Evolutionary conservation across 768 basidiomycete species (phyloP).

Genomic region (Albatrellus ellisii): DNA sequence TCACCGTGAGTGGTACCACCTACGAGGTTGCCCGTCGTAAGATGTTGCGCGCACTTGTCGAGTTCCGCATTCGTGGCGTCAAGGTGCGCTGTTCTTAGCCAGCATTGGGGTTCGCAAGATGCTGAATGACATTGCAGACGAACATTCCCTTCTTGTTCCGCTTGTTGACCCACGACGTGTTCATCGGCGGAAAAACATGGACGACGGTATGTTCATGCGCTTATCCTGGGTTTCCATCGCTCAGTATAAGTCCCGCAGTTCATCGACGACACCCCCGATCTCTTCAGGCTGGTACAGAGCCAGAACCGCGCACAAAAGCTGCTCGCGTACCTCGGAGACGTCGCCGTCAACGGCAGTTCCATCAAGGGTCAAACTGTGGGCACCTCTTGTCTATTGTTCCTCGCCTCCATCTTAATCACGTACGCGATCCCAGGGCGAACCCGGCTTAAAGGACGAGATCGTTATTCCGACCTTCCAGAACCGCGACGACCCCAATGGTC

Average conservation of each 20-base stretch:
- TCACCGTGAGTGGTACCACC: slow-evolving; percentile 89
- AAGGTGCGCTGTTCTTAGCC: slow-evolving; percentile 41
- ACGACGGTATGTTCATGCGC: slow-evolving; percentile 57
- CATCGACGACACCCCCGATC: slow-evolving; percentile 98
- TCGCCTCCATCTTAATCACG: neutral
- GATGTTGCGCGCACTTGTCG: slow-evolving; percentile 98
- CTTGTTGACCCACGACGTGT: slow-evolving; percentile 90
- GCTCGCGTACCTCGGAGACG: slow-evolving; percentile 91
- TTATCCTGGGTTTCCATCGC: neutral
- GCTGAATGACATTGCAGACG: slow-evolving; percentile 39
- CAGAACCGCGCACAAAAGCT: slow-evolving; percentile 98
- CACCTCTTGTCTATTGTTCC: neutral
- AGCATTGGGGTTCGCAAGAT: neutral
- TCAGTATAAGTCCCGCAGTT: slow-evolving; percentile 38
- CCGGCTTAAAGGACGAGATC: slow-evolving; percentile 84
- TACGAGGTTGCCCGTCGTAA: slow-evolving; percentile 98
- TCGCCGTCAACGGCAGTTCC: slow-evolving; percentile 94
- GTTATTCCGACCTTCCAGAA: slow-evolving; percentile 70
- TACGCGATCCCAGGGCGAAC: slow-evolving; percentile 50
- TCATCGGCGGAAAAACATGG: slow-evolving; percentile 96
- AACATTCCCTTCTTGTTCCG: slow-evolving; percentile 99
- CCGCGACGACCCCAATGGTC: slow-evolving; percentile 61
- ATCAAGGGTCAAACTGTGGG: slow-evolving; percentile 84
- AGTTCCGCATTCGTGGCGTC: slow-evolving; percentile 98
- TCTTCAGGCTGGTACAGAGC: slow-evolving; percentile 95